These are phyloP conservation scores for Phytopythium litorale DNA, from an alignment of 352 stramenopile genomes.

Conservation along the genomic window DNA sequence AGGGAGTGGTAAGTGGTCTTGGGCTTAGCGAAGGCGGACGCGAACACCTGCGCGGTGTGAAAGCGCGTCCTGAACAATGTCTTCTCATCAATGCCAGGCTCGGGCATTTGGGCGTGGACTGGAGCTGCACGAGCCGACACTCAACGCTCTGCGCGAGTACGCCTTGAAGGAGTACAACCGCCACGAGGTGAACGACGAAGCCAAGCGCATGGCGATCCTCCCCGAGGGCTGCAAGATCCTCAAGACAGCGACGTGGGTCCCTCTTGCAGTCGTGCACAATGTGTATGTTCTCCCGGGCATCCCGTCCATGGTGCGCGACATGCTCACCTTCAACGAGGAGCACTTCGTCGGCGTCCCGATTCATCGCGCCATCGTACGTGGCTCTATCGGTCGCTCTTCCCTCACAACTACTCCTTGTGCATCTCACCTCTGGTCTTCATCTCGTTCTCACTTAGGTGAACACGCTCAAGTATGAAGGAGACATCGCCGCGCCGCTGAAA, in stretches of 20 bases:
- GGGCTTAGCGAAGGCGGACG: background rate
- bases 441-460: constrained; percentile 36
- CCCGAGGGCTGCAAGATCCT: constrained; percentile 55
- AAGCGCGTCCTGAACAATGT: constrained; percentile 7
- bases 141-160: constrained; percentile 43
- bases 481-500: constrained; percentile 58
- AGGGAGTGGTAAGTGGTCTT: constrained; percentile 47
- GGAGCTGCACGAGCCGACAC: constrained; percentile 61
- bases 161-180: constrained; percentile 30
- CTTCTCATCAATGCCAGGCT: constrained; percentile 30
- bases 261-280: constrained; percentile 74
- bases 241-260: constrained; percentile 59
- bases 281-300: constrained; percentile 85
- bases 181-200: constrained; percentile 54
- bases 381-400: background rate
- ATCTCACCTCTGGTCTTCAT: background rate
- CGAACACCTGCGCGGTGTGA: background rate
- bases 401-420: background rate
- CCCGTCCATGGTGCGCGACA: constrained; percentile 73
- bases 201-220: constrained; percentile 70
- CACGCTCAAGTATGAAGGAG: constrained; percentile 62
- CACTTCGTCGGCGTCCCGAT: constrained; percentile 79
- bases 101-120: constrained; percentile 68
- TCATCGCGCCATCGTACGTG: constrained; percentile 58
- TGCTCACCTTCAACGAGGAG: constrained; percentile 76